Evolutionary conservation across 345 rosid species (phyloP), one percentile per base, ranked within the genome.

Genomic region (Acer campestre): DNA sequence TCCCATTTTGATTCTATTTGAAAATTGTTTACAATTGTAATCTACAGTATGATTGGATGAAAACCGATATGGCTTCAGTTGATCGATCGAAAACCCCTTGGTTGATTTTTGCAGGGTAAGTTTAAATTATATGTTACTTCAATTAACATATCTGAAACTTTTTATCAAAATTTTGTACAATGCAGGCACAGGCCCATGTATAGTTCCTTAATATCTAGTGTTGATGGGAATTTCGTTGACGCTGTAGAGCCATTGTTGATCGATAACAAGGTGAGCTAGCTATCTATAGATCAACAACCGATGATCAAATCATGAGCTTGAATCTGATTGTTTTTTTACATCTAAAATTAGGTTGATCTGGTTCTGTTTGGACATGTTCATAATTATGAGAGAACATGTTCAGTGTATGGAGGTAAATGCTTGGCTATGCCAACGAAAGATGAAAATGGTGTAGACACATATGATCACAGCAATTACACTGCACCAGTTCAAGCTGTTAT

Each of bases 131-230:
- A 35, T 35, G 38, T 35, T 35, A 35, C 38, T 35, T 35, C 38
- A 35, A 35, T 4, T 35, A 35, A 35, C 38, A 35, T 4, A 35
- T 35, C 6, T 35, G 38, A 35, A 35, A 35, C 6, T 35, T 35
- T 35, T 35, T 35, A 35, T 0, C 17, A 14, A 42, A 59, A 73
- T 35, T 35, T 35, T 35, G 38, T 35, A 35, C 38, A 35, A 68
- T 79, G 83, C 85, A 91, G 93, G 79, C 96, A 91, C 77, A 86
- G 96, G n/a, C 91, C 91, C 0, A 89, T 91, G 92, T 88, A 89
- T 67, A 83, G 84, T 7, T 80, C 89, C 8, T n/a, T 58, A n/a
- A 8, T 2, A 23, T 23, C 65, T 0, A 67, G 62, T 3, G 74
- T 76, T 0, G 88, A 89, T 53, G 3, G 1, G 0, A 16, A 58